Evolutionary conservation across 495 filamentous ascomycete species (phyloP).

Genomic region (Evernia prunastri): DNA sequence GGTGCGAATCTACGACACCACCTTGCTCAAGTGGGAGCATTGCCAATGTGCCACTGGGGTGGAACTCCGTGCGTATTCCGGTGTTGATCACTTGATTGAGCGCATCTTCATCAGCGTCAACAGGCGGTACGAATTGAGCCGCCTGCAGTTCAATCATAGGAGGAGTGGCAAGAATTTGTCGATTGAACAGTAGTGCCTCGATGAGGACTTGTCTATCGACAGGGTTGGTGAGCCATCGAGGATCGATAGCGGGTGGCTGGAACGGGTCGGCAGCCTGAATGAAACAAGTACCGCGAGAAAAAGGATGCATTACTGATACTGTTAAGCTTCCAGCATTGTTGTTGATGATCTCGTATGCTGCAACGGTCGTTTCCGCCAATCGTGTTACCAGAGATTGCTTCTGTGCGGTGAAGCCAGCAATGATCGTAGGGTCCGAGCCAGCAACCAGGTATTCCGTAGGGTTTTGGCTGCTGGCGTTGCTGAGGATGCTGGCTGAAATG

Average conservation of each 20-base stretch:
- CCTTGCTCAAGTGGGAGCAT: conserved; percentile 44
- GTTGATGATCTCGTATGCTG: conserved; percentile 31
- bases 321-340: conserved; percentile 30
- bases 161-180: conserved; percentile 27
- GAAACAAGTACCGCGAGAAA: conserved; percentile 36
- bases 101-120: conserved; percentile 27
- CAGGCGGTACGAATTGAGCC: conserved; percentile 29
- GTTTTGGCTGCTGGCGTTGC: conserved; percentile 22
- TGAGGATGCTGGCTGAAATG: conserved; percentile 22
- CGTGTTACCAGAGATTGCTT: conserved; percentile 24
- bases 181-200: conserved; percentile 28
- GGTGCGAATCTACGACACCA: conserved; percentile 44
- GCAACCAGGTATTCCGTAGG: conserved; percentile 24
- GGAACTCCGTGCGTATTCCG: conserved; percentile 38
- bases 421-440: conserved; percentile 24
- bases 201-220: conserved; percentile 37
- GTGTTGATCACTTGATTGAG: conserved; percentile 28
- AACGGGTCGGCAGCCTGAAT: conserved; percentile 31
- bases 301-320: conserved; percentile 37
- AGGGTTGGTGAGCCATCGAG: conserved; percentile 31
- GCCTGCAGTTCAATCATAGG: conserved; percentile 28
- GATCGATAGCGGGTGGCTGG: conserved; percentile 31
- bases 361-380: conserved; percentile 24
- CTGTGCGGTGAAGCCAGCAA: conserved; percentile 26
- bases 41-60: conserved; percentile 45